Conservation (phyloP, 495 filamentous ascomycete species). For the Trichocladium antarcticum region DNA sequence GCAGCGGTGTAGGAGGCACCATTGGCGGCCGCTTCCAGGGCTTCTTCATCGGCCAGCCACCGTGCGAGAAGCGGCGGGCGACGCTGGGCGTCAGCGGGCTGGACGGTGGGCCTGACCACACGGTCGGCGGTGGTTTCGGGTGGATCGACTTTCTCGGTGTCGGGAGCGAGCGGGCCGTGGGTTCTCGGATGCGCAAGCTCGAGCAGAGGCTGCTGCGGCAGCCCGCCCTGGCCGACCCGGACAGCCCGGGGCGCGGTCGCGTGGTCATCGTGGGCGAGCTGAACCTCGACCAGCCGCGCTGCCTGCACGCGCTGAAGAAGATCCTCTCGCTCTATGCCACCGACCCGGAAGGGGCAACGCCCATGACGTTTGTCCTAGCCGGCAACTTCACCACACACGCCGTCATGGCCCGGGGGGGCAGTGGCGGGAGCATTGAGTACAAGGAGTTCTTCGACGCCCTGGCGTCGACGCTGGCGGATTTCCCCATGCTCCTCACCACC, state of each 20-base stretch:
- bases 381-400: slow-evolving; percentile 76
- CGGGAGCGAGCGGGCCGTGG: slow-evolving; percentile 77
- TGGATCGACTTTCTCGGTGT: slow-evolving; percentile 95
- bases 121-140: slow-evolving; percentile 72
- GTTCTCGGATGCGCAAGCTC: slow-evolving; percentile 67
- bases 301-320: slow-evolving; percentile 64
- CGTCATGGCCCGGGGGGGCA: slow-evolving; percentile 56
- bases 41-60: slow-evolving; percentile 79
- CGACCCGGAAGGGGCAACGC: slow-evolving; percentile 52
- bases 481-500: slow-evolving; percentile 64
- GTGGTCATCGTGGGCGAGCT: slow-evolving; percentile 71
- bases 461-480: slow-evolving; percentile 72
- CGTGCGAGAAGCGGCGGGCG: slow-evolving; percentile 69
- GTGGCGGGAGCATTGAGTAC: slow-evolving; percentile 73
- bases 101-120: slow-evolving; percentile 44
- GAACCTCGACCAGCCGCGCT: slow-evolving; percentile 69
- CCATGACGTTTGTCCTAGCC: slow-evolving; percentile 65
- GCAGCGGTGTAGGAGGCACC: slow-evolving; percentile 71
- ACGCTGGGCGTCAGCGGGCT: slow-evolving; percentile 57
- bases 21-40: slow-evolving; percentile 84
- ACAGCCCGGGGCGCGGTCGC: slow-evolving; percentile 33
- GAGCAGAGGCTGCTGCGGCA: slow-evolving; percentile 41
- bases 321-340: slow-evolving; percentile 58
- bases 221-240: slow-evolving; percentile 6
- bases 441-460: slow-evolving; percentile 88